These are phyloP conservation scores for Tuber borchii DNA, from an alignment of 495 filamentous ascomycete species.

Conservation along the genomic window DNA sequence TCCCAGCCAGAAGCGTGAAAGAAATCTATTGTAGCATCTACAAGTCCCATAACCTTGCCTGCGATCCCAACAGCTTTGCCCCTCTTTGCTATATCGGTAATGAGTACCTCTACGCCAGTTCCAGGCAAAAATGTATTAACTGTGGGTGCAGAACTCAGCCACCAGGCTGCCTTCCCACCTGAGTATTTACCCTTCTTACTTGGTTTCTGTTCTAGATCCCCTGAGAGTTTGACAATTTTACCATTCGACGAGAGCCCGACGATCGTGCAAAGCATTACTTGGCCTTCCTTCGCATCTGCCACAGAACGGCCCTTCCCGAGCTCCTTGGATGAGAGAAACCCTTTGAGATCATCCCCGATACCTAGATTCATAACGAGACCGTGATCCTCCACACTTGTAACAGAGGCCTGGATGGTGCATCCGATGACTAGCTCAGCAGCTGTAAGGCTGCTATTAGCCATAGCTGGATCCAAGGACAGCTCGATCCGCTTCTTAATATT, in stretches of 20 bases:
- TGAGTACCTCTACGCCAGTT: conserved; percentile 74
- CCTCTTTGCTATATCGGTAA: conserved; percentile 61
- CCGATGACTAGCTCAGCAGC: conserved; percentile 64
- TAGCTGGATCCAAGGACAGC: conserved; percentile 67
- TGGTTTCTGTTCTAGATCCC: conserved; percentile 55
- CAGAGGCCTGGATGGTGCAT: conserved; percentile 73
- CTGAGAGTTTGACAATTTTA: conserved; percentile 79
- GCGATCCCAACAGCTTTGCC: conserved; percentile 44
- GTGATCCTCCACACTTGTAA: conserved; percentile 88
- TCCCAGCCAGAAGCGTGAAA: conserved; percentile 63
- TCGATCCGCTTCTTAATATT: conserved; percentile 77
- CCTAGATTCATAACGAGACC: conserved; percentile 90
- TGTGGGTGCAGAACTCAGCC: conserved; percentile 67
- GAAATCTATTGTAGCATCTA: conserved; percentile 82
- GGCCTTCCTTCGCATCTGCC: conserved; percentile 63
- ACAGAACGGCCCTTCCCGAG: conserved; percentile 56
- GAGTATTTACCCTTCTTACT: conserved; percentile 53
- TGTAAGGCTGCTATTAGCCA: conserved; percentile 66
- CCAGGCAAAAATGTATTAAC: conserved; percentile 87
- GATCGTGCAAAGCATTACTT: conserved; percentile 75
- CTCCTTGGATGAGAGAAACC: conserved; percentile 86
- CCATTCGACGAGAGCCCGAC: conserved; percentile 67
- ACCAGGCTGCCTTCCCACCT: conserved; percentile 57
- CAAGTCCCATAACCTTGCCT: conserved; percentile 85
- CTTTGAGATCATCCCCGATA: conserved; percentile 61